These are phyloP conservation scores for Dittrichia graveolens DNA, from an alignment of 129 eudicot genomes.

Conservation along the genomic window DNA sequence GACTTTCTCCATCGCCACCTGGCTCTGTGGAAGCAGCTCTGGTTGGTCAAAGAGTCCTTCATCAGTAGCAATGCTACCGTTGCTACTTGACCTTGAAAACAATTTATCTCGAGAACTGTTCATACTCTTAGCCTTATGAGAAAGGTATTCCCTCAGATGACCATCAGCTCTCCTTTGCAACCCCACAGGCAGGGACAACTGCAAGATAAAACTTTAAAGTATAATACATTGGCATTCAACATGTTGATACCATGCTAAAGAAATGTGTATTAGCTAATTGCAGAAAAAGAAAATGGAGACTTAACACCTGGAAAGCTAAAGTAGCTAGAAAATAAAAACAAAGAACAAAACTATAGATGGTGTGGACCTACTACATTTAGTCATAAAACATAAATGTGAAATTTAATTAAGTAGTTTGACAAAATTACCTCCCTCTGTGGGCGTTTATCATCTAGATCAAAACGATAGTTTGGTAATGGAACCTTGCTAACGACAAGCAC, in stretches of 20 bases:
- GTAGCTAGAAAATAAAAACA: neutral
- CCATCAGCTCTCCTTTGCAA: conserved; percentile 65
- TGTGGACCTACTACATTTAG: too few species aligned
- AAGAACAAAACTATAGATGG: neutral
- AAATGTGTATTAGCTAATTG: neutral
- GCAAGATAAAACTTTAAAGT: conserved; percentile 32
- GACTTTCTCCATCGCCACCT: conserved; percentile 64
- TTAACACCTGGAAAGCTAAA: neutral
- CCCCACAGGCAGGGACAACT: conserved; percentile 72
- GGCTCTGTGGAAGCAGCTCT: conserved; percentile 50
- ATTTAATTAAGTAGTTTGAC: conserved; percentile 1
- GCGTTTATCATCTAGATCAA: conserved; percentile 96
- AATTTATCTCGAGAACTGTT: conserved; percentile 42
- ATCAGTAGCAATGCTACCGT: conserved; percentile 57
- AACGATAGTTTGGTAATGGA: conserved; percentile 92
- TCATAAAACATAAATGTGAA: neutral
- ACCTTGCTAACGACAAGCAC: conserved; percentile 88
- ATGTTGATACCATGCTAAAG: conserved; percentile 3
- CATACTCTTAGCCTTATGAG: conserved; percentile 54
- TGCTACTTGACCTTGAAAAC: conserved; percentile 59
- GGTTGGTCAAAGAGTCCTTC: conserved; percentile 88
- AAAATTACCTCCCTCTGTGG: conserved; percentile 89
- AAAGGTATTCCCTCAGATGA: conserved; percentile 55
- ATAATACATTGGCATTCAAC: conserved; percentile 12
- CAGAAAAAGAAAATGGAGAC: conserved; percentile 11